Conservation (phyloP, 1,284 basidiomycete species). For the Phylloboletellus chloephorus region DNA sequence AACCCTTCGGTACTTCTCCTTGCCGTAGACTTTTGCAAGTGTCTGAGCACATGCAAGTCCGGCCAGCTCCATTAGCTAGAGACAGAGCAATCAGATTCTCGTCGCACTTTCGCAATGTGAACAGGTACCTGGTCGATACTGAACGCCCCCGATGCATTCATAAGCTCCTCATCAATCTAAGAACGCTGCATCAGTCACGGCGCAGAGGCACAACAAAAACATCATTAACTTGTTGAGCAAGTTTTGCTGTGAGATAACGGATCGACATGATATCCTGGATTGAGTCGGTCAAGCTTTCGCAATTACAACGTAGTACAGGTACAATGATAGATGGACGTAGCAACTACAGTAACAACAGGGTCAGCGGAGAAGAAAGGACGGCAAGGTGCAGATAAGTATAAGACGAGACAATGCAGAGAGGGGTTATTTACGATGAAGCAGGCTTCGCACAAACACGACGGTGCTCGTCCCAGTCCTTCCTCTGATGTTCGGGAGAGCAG, state of each 20-base stretch:
- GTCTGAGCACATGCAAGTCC: conserved; percentile 93
- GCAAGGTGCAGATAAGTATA: conserved; percentile 1
- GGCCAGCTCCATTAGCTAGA: conserved; percentile 96
- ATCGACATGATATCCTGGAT: conserved; percentile 48
- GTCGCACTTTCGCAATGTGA: neutral
- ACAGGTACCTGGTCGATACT: conserved; percentile 76
- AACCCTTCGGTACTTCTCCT: conserved; percentile 63
- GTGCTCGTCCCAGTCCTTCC: conserved; percentile 70
- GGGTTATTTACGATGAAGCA: conserved; percentile 13
- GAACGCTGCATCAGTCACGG: conserved; percentile 1
- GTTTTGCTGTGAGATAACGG: conserved; percentile 69
- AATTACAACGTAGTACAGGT: conserved; percentile 8
- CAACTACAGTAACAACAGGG: conserved; percentile 7
- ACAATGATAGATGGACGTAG: conserved; percentile 3
- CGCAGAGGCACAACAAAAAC: neutral
- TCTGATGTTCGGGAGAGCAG: conserved; percentile 64
- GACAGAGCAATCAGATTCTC: conserved; percentile 4
- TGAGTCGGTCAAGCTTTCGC: neutral
- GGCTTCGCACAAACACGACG: conserved; percentile 56
- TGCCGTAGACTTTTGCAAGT: conserved; percentile 71
- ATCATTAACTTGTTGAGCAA: conserved; percentile 70
- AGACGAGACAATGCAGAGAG: neutral
- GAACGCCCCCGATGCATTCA: conserved; percentile 80
- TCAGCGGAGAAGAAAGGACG: neutral
- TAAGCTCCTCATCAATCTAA: conserved; percentile 90